Conservation (phyloP, 768 basidiomycete species). For the Podaxis pistillaris region DNA sequence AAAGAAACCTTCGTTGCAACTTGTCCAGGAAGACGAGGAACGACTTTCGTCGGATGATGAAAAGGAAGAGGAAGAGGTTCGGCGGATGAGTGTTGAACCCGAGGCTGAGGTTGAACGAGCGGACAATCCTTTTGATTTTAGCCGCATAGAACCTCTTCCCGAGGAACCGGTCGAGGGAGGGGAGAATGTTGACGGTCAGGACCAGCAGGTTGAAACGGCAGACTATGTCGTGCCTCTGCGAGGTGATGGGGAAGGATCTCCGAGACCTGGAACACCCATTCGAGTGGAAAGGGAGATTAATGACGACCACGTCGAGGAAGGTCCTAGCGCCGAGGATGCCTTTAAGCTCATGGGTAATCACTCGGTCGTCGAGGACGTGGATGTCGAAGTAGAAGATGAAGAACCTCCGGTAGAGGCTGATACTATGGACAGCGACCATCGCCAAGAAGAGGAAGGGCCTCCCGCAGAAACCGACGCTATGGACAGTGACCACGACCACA, state of each 20-base stretch:
- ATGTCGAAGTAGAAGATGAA: neutral
- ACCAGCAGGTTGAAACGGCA: constrained; percentile 7
- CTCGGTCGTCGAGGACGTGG: neutral
- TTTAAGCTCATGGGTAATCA: constrained; percentile 8
- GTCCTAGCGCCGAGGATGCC: constrained; percentile 3
- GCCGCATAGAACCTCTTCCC: neutral
- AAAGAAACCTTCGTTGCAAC: constrained; percentile 13
- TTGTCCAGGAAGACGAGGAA: constrained; percentile 25
- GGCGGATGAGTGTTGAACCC: constrained; percentile 24
- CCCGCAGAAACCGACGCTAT: neutral
- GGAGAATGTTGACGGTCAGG: constrained; percentile 2
- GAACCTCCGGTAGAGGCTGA: neutral
- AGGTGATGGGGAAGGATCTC: constrained; percentile 13
- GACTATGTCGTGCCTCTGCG: constrained; percentile 1
- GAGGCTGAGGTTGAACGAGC: constrained; percentile 10
- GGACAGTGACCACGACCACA: neutral
- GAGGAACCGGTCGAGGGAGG: neutral
- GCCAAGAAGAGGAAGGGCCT: neutral
- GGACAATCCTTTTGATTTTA: constrained; percentile 4
- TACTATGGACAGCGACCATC: neutral
- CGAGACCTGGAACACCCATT: neutral
- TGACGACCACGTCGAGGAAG: neutral
- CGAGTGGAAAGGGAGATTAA: neutral
- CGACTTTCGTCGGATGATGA: constrained; percentile 12
- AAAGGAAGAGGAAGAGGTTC: constrained; percentile 29